phyloP scores from a whole-genome alignment of 2,329 filamentous ascomycete species.

The Tolypocladium nubicola region DNA sequence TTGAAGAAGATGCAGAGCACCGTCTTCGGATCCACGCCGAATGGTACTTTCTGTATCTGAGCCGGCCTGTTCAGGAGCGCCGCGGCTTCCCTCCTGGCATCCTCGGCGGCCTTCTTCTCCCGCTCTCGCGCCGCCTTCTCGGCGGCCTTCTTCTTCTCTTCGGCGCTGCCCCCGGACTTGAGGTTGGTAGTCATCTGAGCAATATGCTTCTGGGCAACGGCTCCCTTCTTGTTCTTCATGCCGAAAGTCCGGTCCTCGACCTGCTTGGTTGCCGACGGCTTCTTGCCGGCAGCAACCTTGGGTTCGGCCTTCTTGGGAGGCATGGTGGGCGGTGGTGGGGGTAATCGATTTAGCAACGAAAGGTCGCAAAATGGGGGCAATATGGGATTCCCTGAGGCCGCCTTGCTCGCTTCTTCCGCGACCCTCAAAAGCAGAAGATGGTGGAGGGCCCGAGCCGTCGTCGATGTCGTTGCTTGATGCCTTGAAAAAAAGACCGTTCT shows the following conservation, averaged over 20 bases:
- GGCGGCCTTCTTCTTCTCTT: constrained; percentile 71
- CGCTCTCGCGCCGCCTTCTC: constrained; percentile 60
- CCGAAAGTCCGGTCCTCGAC: constrained; percentile 97
- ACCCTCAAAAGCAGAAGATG: not conserved
- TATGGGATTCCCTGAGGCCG: not conserved
- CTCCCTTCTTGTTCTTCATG: constrained; percentile 99
- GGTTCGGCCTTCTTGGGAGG: constrained; percentile 54
- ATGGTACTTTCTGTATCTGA: constrained; percentile 94
- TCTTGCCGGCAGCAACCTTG: constrained; percentile 43
- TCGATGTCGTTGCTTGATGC: constrained; percentile 3
- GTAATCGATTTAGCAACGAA: not conserved
- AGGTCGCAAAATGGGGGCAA: not conserved
- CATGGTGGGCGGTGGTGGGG: constrained; percentile 44
- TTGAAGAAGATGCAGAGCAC: constrained; percentile 95
- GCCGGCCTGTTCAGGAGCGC: constrained; percentile 83
- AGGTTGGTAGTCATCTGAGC: constrained; percentile 68
- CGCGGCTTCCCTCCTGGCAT: constrained; percentile 68
- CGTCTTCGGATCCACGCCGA: constrained; percentile 96
- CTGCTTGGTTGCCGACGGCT: constrained; percentile 45
- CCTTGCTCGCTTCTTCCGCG: not conserved
- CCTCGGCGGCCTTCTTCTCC: constrained; percentile 85
- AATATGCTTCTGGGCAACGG: constrained; percentile 81
- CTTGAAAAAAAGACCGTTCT: constrained; percentile 4
- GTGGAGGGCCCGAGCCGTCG: not conserved
- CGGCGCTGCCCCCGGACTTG: constrained; percentile 65